These are phyloP conservation scores for Colletotrichum sidae DNA, from an alignment of 2,329 filamentous ascomycete species.

Conservation along the genomic window DNA sequence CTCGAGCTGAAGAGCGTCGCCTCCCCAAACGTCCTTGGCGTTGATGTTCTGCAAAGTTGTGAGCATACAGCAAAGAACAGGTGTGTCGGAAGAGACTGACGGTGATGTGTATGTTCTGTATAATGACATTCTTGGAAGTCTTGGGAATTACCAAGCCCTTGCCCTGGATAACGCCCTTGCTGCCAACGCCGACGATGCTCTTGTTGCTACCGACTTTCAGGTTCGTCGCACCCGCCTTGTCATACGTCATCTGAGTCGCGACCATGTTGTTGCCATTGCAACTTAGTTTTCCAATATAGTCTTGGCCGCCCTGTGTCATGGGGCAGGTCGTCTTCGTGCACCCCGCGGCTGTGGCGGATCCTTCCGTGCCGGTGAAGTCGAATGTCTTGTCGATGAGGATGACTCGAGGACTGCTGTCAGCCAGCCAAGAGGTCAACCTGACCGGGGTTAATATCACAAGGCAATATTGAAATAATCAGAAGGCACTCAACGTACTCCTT, in stretches of 20 bases:
- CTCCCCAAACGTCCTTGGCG: conserved; percentile 51
- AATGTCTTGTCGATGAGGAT: conserved; percentile 69
- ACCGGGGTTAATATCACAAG: conserved; percentile 51
- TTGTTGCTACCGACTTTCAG: conserved; percentile 69
- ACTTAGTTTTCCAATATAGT: conserved; percentile 41
- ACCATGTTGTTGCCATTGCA: conserved; percentile 51
- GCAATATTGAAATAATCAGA: too few species aligned
- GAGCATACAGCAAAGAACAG: neutral
- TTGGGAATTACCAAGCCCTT: conserved; percentile 64
- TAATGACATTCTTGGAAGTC: conserved; percentile 60
- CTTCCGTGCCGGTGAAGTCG: conserved; percentile 68
- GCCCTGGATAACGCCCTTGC: conserved; percentile 65
- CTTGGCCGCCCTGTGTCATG: conserved; percentile 63
- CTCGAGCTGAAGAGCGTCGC: conserved; percentile 48
- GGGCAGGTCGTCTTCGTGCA: conserved; percentile 61
- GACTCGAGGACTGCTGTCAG: conserved; percentile 62
- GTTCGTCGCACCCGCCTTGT: conserved; percentile 62
- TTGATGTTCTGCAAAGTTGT: conserved; percentile 3
- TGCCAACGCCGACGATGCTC: conserved; percentile 64
- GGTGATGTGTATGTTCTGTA: conserved; percentile 61
- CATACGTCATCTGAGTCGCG: conserved; percentile 51
- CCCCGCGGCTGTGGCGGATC: conserved; percentile 61
- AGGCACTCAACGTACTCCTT: too few species aligned
- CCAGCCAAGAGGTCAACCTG: conserved; percentile 70
- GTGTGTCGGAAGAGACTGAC: neutral